These are phyloP conservation scores for Calonectria naviculata DNA, from an alignment of 2,329 filamentous ascomycete species.

Conservation along the genomic window DNA sequence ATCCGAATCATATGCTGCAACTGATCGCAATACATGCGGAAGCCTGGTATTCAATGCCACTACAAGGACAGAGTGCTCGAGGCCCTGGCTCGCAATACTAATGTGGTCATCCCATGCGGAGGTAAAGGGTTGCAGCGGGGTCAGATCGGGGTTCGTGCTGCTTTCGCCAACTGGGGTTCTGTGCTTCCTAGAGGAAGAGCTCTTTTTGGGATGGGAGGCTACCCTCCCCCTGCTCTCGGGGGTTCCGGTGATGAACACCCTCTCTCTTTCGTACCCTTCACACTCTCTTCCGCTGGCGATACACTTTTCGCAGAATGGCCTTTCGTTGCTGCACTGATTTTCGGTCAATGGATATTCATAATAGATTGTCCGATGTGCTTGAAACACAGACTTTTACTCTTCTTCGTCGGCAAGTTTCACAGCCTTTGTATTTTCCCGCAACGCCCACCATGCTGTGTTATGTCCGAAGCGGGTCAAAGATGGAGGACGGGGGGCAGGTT, in stretches of 20 bases:
- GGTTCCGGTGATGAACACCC: constrained; percentile 73
- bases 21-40: constrained; percentile 44
- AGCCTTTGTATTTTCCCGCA: constrained; percentile 72
- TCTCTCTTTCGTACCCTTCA: constrained; percentile 71
- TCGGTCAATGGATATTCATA: constrained; percentile 6
- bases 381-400: constrained; percentile 65
- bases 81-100: constrained; percentile 50
- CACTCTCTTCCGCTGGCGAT: constrained; percentile 66
- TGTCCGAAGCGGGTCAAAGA: neutral
- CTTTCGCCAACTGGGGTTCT: constrained; percentile 39
- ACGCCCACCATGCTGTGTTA: constrained; percentile 67
- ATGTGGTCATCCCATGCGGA: constrained; percentile 64
- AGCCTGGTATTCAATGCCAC: constrained; percentile 58
- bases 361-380: neutral
- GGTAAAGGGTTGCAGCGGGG: constrained; percentile 53
- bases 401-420: constrained; percentile 69
- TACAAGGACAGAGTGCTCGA: constrained; percentile 53
- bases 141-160: constrained; percentile 40
- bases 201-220: constrained; percentile 64
- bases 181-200: constrained; percentile 47
- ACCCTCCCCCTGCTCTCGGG: constrained; percentile 64
- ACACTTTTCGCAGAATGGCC: constrained; percentile 71
- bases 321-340: constrained; percentile 69
- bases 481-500: neutral
- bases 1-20: constrained; percentile 34